These are phyloP conservation scores for Epichloe aotearoae DNA, from an alignment of 2,329 filamentous ascomycete genomes.

Conservation along the genomic window DNA sequence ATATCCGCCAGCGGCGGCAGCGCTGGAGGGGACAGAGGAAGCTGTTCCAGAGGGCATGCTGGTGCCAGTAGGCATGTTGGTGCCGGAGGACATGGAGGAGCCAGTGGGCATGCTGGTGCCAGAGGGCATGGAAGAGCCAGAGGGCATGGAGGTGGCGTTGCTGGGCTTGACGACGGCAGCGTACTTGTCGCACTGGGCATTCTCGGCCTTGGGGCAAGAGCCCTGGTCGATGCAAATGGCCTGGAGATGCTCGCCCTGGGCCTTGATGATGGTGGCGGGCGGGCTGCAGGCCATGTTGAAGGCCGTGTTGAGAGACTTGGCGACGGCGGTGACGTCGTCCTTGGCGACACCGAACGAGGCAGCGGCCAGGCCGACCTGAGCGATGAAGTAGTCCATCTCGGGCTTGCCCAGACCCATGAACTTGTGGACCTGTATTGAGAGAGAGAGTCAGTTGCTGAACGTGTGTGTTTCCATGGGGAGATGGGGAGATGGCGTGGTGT, in stretches of 20 bases:
- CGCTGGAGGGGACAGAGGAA: slow-evolving; percentile 10
- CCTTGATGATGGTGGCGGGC: slow-evolving; percentile 28
- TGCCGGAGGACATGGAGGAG: background rate
- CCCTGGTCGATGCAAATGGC: slow-evolving; percentile 37
- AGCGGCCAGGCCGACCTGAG: slow-evolving; percentile 42
- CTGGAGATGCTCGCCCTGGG: slow-evolving; percentile 34
- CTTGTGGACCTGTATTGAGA: slow-evolving; percentile 32
- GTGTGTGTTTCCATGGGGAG: background rate
- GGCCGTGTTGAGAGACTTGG: slow-evolving; percentile 30
- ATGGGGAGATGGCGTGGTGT: too few species aligned
- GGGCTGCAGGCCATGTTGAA: slow-evolving; percentile 41
- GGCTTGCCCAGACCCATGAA: slow-evolving; percentile 42
- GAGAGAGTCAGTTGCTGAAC: background rate
- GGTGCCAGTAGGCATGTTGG: background rate
- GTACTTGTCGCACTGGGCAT: slow-evolving; percentile 34
- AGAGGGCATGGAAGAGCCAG: slow-evolving; percentile 1
- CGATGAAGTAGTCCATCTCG: slow-evolving; percentile 45
- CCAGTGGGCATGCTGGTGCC: background rate
- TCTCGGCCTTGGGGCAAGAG: slow-evolving; percentile 32
- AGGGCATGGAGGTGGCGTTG: slow-evolving; percentile 9
- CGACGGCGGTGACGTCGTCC: slow-evolving; percentile 36
- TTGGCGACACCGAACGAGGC: slow-evolving; percentile 45
- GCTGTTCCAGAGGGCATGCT: background rate
- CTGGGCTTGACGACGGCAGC: slow-evolving; percentile 13
- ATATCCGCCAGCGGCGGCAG: slow-evolving; percentile 14